Evolutionary conservation across 345 rosid genomes (phyloP), one percentile per base, ranked within the genome.

Genomic region (Citrus reticulata): DNA sequence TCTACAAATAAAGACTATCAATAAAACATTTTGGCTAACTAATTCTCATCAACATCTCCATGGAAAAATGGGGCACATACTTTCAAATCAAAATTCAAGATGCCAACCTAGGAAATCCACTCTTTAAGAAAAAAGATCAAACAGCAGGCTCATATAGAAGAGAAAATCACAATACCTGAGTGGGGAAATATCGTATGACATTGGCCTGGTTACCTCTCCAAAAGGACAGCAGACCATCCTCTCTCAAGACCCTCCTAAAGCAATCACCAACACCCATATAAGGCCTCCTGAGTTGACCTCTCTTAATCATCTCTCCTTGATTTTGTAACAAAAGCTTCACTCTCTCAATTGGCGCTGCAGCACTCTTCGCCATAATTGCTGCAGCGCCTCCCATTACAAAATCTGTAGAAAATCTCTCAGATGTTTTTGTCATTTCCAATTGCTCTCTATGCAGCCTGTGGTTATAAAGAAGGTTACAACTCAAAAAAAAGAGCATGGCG

Each of bases 141-240:
- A 63, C 19, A 30, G 40, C 22, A 10, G 10, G 55, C n/a, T 62
- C 42, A 34, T 11, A 55, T 11, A 35, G 57, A 30, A 19, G 64
- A 13, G 20, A 25, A 55, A 54, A 55, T 34, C 30, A 73, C 9
- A 55, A 10, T 72, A 92, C 98, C 98, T 94, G 97, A 60, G 98
- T 94, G 24, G 98, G 98, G 87, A 94, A 89, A 86, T 93, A 96
- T 54, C 98, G 86, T 4, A 96, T 93, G 82, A 93, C 88, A 84
- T 85, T 96, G 85, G 93, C 98, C 89, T 93, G 98, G 81, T 93
- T 88, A 34, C 98, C 98, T 84, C 99, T 94, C 99, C 99, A 96
- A 72, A 91, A 91, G 55, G 97, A 94, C 49, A 82, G 65, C n/a
- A 86, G 35, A 32, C 97, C 98, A 85, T 96, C 99, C 78, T 96